These are phyloP conservation scores for Leucocoprinus sp. DNA, from an alignment of 768 basidiomycete genomes.

Conservation along the genomic window DNA sequence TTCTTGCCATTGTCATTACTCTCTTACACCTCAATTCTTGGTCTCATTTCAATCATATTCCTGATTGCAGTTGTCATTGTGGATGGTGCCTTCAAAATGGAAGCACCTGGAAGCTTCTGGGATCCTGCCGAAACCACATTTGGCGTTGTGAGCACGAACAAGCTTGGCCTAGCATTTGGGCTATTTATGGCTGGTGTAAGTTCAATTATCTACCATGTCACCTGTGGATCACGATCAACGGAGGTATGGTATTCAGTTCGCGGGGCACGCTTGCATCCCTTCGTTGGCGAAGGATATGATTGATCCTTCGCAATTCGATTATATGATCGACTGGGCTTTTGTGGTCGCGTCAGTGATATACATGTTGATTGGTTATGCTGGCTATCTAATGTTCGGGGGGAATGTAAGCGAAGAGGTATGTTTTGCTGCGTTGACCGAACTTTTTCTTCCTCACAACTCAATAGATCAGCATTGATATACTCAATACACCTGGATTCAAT, in stretches of 20 bases:
- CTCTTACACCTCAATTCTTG: conserved; percentile 83
- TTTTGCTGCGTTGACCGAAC: not conserved
- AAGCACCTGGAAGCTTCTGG: conserved; percentile 77
- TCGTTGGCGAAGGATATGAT: conserved; percentile 85
- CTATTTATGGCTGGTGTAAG: conserved; percentile 87
- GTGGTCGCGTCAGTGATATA: conserved; percentile 63
- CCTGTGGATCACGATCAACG: not conserved
- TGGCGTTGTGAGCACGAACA: conserved; percentile 39
- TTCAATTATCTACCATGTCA: not conserved
- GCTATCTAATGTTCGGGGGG: conserved; percentile 89
- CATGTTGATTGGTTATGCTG: conserved; percentile 64
- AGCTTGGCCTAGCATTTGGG: conserved; percentile 77
- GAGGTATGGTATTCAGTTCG: conserved; percentile 42
- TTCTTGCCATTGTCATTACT: conserved; percentile 82
- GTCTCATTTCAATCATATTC: conserved; percentile 69
- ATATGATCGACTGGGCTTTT: conserved; percentile 83
- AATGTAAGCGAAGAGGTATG: conserved; percentile 73
- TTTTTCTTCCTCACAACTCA: conserved; percentile 1
- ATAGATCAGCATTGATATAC: conserved; percentile 78
- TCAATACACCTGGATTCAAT: conserved; percentile 67
- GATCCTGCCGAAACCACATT: conserved; percentile 62
- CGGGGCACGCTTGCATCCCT: conserved; percentile 89
- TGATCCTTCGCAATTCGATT: conserved; percentile 71
- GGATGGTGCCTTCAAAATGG: conserved; percentile 69
- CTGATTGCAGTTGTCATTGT: conserved; percentile 71